Conservation (phyloP, 306 rosid genomes). For the Acmispon strigosus region DNA sequence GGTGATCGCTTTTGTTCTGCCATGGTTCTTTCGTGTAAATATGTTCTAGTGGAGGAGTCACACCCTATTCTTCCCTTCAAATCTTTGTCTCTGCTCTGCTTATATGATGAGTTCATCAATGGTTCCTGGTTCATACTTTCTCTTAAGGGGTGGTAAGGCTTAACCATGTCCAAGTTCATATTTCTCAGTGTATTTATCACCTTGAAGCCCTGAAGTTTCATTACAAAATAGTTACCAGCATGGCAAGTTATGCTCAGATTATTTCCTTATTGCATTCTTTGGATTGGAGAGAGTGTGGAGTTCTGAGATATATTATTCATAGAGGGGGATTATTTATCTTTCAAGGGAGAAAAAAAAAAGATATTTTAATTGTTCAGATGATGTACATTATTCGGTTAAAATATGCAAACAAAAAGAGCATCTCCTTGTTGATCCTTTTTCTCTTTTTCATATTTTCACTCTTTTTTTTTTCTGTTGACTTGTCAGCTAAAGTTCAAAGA, state of each 20-base stretch:
- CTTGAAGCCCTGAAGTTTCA: background rate
- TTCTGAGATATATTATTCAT: slow-evolving; percentile 15
- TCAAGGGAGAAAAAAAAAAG: background rate
- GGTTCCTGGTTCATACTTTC: slow-evolving; percentile 19
- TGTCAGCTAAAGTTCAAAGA: slow-evolving; percentile 2
- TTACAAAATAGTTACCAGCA: slow-evolving; percentile 7
- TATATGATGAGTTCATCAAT: slow-evolving; percentile 5
- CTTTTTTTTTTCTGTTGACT: background rate
- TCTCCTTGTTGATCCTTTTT: background rate
- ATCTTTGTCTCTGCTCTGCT: slow-evolving; percentile 5
- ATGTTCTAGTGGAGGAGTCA: slow-evolving; percentile 47
- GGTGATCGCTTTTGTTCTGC: slow-evolving; percentile 86
- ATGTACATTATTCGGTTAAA: slow-evolving; percentile 3
- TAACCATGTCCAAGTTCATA: slow-evolving; percentile 18
- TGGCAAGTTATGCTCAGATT: background rate
- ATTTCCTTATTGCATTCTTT: slow-evolving; percentile 11
- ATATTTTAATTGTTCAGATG: slow-evolving; percentile 3
- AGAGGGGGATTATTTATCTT: background rate
- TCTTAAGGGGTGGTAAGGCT: slow-evolving; percentile 7
- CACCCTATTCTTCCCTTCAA: slow-evolving; percentile 8
- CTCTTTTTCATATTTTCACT: background rate
- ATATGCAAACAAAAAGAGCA: background rate
- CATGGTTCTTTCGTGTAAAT: slow-evolving; percentile 81
- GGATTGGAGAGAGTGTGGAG: slow-evolving; percentile 23
- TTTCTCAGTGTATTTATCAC: background rate